These are phyloP conservation scores for Termitomyces sp. DNA, from an alignment of 1,284 basidiomycete genomes.

Conservation along the genomic window DNA sequence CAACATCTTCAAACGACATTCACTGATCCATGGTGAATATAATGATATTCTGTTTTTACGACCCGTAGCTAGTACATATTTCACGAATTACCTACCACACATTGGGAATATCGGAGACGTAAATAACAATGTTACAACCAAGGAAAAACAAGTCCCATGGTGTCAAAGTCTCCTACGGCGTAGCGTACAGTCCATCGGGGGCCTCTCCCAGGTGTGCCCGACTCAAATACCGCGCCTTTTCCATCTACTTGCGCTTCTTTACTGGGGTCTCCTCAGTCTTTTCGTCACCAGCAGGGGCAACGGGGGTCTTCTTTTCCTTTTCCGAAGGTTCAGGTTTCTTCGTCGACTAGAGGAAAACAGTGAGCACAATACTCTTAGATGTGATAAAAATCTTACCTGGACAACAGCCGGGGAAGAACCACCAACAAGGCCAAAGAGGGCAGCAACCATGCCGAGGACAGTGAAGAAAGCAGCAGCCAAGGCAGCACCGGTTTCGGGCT, in stretches of 20 bases:
- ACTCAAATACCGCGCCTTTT: background rate
- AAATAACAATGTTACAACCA: constrained; percentile 17
- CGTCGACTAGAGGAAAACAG: constrained; percentile 39
- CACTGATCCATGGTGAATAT: constrained; percentile 2
- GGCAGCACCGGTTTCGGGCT: constrained; percentile 81
- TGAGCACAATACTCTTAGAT: constrained; percentile 12
- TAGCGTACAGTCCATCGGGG: constrained; percentile 12
- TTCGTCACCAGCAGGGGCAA: constrained; percentile 59
- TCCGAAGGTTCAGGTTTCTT: constrained; percentile 74
- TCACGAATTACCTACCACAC: constrained; percentile 13
- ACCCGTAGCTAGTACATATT: constrained; percentile 17
- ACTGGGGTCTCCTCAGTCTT: constrained; percentile 49
- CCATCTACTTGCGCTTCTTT: constrained; percentile 46
- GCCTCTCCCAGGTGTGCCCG: constrained; percentile 13
- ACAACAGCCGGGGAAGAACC: constrained; percentile 64
- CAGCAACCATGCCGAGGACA: constrained; percentile 78
- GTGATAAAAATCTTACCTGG: constrained; percentile 37
- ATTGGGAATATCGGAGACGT: constrained; percentile 13
- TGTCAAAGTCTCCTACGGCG: constrained; percentile 2
- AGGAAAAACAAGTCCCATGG: constrained; percentile 14
- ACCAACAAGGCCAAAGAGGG: constrained; percentile 75
- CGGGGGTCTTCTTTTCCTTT: constrained; percentile 59
- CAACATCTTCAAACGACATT: too few relatives aligned
- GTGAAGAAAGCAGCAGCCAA: constrained; percentile 71
- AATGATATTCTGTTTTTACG: constrained; percentile 14